Base-by-base conservation (phyloP, 495 filamentous ascomycete species). In the Glarea lozoyensis region DNA sequence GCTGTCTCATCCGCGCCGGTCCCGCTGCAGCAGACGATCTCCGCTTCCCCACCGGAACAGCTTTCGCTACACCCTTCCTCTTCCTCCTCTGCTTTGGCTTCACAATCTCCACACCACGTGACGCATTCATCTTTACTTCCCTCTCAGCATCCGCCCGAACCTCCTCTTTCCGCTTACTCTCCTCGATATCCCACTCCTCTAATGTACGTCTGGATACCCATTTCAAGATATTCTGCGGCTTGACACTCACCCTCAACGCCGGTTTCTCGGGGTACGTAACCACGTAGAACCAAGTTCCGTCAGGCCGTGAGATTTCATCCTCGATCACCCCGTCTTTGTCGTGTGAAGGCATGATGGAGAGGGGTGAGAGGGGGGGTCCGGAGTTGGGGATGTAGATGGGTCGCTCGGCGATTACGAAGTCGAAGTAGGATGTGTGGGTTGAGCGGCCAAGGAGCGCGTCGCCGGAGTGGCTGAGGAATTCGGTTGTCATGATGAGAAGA, bases 341-440 rank as follows among this genome's bases (percentile, higher is more conserved):
- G 24, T 56, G 42, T 16, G 29, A 4, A 16, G 43, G 46, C 43
- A 49, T 46, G 24, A 45, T 27, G 6, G 41, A 31, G n/a, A 52
- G 16, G 2, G 49, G 46, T 5, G 40, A 32, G 4, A 55, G 15
- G 4, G 52, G 43, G 10, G 52, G 52, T 4, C 48, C 52, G 9
- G 53, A 56, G n/a, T 40, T 36, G 6, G 49, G 53, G 10, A 49
- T 36, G 43, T 56, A 56, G 15, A 25, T 44, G 2, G 47, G 45
- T 21, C 49, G 35, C n/a, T 52, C 40, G 4, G 42, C 45, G 7
- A 56, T 40, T 0, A 47, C 46, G 36, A 56, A 56, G 22, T 56
- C 53, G 31, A 56, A 52, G 20, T 18, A 9, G 3, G 25, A 37
- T 15, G 31, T 36, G 6, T 10, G n/a, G 25, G 25, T 7, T 7